Evolutionary conservation across 2,329 filamentous ascomycete species (phyloP), one percentile per base, ranked within the genome.

Genomic region (Diaporthe citri): DNA sequence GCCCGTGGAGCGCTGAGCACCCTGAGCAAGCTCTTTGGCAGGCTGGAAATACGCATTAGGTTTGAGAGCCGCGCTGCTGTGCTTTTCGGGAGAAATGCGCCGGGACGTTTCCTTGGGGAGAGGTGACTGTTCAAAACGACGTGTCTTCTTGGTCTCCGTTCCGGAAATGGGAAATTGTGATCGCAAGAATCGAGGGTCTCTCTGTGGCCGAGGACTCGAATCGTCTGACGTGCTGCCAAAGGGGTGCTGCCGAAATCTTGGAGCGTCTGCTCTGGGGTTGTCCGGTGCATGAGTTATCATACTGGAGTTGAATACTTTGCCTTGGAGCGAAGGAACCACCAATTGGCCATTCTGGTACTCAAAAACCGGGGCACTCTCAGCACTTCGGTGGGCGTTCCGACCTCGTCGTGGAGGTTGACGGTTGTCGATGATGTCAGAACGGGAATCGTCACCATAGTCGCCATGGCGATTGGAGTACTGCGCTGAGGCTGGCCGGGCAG

Each of bases 121-220:
- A 60, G 48, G 59, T 22, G 77, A 41, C n/a, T 71, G 75, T 7
- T 78, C 78, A 2, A 76, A 51, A 67, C 77, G 78, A 1, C 77
- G 76, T 2, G 72, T 69, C 39, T 78, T 79, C 59, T 78, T 80
- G 25, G 72, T 74, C n/a, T 78, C 79, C 7, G 77, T 78, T 70
- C 87, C 84, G 28, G 86, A 83, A 74, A 86, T 78, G 0, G 86
- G 82, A n/a, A 87, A 80, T 64, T 82, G 84, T 25, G 75, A 76
- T 48, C 57, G 75, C 31, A 76, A 41, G 56, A 76, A 76, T 15
- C 34, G 48, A 62, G 51, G 52, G 9, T 52, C 67, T 43, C 75
- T 71, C 28, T 69, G 25, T 12, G 67, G 67, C 56, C 41, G 67
- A 36, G 75, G 72, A 57, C 69, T 76, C 39, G 62, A 62, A 2